A percentile compares a stretch with the other conserved stretches of the same genome.
phyloP scores from a whole-genome alignment of 148 eudicot genomes.

The Vaccinium darrowii region DNA sequence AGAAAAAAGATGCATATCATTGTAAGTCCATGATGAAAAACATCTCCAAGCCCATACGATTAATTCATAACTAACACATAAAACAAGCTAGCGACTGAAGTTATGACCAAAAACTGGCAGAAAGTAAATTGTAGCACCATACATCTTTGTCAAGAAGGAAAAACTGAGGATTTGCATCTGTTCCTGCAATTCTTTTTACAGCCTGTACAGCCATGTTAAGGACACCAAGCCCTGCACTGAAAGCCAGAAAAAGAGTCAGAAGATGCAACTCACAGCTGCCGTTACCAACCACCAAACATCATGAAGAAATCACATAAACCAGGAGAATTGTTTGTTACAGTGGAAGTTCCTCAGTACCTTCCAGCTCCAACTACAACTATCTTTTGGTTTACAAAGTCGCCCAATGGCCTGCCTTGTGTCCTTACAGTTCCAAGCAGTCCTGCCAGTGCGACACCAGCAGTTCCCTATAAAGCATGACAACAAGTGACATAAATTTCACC shows the following conservation, averaged over 20 bases:
- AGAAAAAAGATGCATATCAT: no score
- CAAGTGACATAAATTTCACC: neutral
- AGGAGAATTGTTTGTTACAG: neutral
- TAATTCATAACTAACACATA: neutral
- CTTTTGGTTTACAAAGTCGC: conserved; percentile 85
- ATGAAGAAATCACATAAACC: conserved; percentile 4
- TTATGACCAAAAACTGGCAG: neutral
- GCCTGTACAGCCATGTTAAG: conserved; percentile 88
- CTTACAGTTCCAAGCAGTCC: conserved; percentile 94
- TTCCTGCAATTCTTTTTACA: conserved; percentile 74
- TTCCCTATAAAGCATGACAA: conserved; percentile 53
- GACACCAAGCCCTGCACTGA: conserved; percentile 99
- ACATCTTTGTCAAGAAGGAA: conserved; percentile 94
- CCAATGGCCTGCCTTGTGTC: conserved; percentile 88
- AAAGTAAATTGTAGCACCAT: conserved; percentile 20
- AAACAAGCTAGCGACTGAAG: neutral
- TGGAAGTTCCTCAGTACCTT: conserved; percentile 45
- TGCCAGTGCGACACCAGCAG: conserved; percentile 99
- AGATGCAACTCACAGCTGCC: conserved; percentile 2
- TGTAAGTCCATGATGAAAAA: neutral
- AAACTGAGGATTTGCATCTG: conserved; percentile 67
- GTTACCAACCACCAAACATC: conserved; percentile 3
- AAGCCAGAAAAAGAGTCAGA: conserved; percentile 26
- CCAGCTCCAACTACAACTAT: conserved; percentile 98
- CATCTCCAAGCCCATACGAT: neutral